Conservation (phyloP, 2,329 filamentous ascomycete species). For the Curvularia eragrostidis region DNA sequence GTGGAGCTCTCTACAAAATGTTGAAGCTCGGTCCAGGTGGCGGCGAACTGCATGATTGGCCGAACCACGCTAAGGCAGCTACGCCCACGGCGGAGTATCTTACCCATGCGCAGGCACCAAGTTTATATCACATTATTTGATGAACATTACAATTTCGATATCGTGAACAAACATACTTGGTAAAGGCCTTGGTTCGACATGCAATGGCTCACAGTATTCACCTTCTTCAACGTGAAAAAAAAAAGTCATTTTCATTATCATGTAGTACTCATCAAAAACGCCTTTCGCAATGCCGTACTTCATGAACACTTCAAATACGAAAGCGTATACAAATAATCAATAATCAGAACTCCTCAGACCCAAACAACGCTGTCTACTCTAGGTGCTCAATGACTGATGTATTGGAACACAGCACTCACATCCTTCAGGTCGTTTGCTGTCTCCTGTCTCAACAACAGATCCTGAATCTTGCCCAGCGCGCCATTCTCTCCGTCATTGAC, state of each 20-base stretch:
- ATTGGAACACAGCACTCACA: conserved; percentile 96
- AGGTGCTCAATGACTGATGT: conserved; percentile 81
- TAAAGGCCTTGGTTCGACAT: background rate
- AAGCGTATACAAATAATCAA: conserved; percentile 6
- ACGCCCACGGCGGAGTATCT: background rate
- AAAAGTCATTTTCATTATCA: conserved; percentile 1
- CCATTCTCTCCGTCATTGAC: conserved; percentile 73
- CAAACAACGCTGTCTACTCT: background rate
- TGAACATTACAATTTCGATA: background rate
- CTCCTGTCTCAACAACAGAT: conserved; percentile 88
- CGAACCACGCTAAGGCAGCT: background rate
- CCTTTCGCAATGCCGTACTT: conserved; percentile 3
- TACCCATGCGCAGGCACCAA: background rate
- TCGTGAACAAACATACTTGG: background rate
- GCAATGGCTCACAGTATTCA: background rate
- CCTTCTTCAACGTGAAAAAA: background rate
- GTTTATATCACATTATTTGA: background rate
- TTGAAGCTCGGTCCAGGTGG: conserved; percentile 20
- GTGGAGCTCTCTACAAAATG: conserved; percentile 13
- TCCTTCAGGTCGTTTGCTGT: conserved; percentile 67
- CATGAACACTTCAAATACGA: background rate
- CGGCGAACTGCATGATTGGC: conserved; percentile 2
- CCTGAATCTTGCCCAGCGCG: conserved; percentile 82
- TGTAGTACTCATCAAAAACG: background rate
- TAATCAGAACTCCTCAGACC: background rate